Base-by-base conservation (phyloP, 768 basidiomycete species). In the Candolleomyces aberdarensis region DNA sequence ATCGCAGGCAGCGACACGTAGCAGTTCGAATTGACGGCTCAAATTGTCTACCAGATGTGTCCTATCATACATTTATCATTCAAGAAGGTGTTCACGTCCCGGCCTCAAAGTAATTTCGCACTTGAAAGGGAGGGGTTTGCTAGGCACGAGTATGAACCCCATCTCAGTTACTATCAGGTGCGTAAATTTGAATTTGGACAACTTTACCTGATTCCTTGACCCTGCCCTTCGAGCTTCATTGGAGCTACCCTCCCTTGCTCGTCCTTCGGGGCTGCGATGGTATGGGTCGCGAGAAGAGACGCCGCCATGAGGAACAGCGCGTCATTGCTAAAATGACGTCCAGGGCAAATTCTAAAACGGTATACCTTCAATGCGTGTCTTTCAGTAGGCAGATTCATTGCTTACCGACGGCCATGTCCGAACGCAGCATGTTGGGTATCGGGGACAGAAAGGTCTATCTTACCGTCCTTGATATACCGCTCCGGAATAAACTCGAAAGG, bases 401-500 rank as follows among this genome's bases (percentile, higher is more conserved):
- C 59, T 52, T 9, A 40, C 54, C 70, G 56, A 40, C 53, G 43
- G 13, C 75, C 75, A 64, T 68, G 74, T 15, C 75, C 73, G 59
- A 75, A 76, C 26, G 66, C 68, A 32, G 70, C 68, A 15, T 59
- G 49, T 17, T 64, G 66, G 5, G 74, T 71, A 55, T 72, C 64
- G 39, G 65, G 64, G 13, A 66, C 66, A 39, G 66, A 48, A 0
- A 65, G 62, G 49, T 71, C 64, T 26, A 67, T 62, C 49, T 70
- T 64, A 8, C 62, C 62, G 26, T 65, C 61, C 43, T 64, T 71
- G 29, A 75, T 62, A 56, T 69, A 76, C 9, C 72, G 66, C 22
- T 74, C 74, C 1, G 74, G 75, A n/a, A 68, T 64, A 47, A 70
- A 75, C n/a, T 66, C 65, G 15, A 65, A 55, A 14, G 68, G 67